These are phyloP conservation scores for Paramecium octaurelia DNA, from an alignment of 73 alveolate species.

Conservation along the genomic window DNA sequence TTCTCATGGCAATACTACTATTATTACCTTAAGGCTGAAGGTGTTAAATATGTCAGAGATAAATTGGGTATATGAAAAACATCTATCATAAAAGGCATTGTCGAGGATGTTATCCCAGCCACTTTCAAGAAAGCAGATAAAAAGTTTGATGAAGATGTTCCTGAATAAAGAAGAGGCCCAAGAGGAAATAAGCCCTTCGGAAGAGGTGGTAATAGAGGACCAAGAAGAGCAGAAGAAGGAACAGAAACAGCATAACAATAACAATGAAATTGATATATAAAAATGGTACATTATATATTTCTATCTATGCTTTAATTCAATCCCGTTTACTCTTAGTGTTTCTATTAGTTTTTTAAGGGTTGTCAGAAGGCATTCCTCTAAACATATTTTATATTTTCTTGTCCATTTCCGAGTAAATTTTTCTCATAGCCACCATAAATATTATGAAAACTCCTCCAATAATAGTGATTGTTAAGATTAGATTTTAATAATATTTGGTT, in stretches of 20 bases:
- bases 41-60: conserved; percentile 22
- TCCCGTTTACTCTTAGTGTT: background rate
- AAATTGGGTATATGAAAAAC: conserved; percentile 11
- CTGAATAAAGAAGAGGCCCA: conserved; percentile 31
- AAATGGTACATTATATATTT: background rate
- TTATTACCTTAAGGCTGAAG: conserved; percentile 42
- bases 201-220: conserved; percentile 28
- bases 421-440: background rate
- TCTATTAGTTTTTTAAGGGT: background rate
- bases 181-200: conserved; percentile 18
- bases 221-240: conserved; percentile 19
- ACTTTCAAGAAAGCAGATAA: conserved; percentile 39
- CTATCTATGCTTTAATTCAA: background rate
- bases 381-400: conserved; percentile 21
- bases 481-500: background rate
- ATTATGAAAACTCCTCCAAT: background rate
- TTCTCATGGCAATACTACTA: conserved; percentile 52
- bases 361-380: background rate
- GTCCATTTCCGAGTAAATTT: conserved; percentile 11
- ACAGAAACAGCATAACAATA: background rate
- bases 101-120: conserved; percentile 37
- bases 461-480: background rate
- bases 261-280: background rate
- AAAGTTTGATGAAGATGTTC: conserved; percentile 29
- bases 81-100: background rate